Evolutionary conservation across 176 grass and related monocot species (phyloP).

Genomic region (Pontederia paniculata): DNA sequence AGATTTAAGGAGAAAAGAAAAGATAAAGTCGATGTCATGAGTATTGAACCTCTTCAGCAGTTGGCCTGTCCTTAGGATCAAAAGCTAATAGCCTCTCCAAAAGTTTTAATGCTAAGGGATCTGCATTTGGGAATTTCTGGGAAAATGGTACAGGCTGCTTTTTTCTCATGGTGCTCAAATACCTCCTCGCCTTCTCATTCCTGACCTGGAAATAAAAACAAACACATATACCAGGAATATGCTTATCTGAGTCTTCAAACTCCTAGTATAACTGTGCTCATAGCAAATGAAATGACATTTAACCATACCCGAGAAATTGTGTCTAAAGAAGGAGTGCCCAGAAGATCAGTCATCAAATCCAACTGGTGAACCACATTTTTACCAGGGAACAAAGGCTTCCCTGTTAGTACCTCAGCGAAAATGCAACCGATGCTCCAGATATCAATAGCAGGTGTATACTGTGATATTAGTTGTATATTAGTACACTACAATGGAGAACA

Average conservation of each 20-base stretch:
- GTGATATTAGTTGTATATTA: no score
- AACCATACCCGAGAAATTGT: conserved; percentile 48
- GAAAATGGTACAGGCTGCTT: conserved; percentile 69
- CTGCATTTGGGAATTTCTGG: conserved; percentile 78
- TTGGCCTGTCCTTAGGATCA: conserved; percentile 92
- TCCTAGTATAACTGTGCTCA: not conserved
- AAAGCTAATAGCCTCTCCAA: conserved; percentile 88
- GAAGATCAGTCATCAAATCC: conserved; percentile 89
- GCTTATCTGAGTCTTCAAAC: no score
- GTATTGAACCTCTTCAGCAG: conserved; percentile 57
- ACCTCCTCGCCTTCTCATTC: conserved; percentile 89
- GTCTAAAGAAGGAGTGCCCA: conserved; percentile 52
- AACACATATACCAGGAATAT: conserved; percentile 1
- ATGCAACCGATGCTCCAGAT: conserved; percentile 97
- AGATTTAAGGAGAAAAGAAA: no score
- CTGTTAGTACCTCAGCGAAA: conserved; percentile 78
- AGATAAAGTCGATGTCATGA: no score
- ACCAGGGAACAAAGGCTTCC: conserved; percentile 87
- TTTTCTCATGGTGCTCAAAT: conserved; percentile 67
- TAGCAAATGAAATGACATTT: not conserved
- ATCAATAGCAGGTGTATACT: conserved; percentile 82
- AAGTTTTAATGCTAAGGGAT: conserved; percentile 68
- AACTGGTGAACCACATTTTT: conserved; percentile 97
- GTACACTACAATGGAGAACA: no score
- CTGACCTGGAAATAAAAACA: conserved; percentile 42